Conservation (phyloP, 345 rosid species). For the Aquilaria yunnanensis region DNA sequence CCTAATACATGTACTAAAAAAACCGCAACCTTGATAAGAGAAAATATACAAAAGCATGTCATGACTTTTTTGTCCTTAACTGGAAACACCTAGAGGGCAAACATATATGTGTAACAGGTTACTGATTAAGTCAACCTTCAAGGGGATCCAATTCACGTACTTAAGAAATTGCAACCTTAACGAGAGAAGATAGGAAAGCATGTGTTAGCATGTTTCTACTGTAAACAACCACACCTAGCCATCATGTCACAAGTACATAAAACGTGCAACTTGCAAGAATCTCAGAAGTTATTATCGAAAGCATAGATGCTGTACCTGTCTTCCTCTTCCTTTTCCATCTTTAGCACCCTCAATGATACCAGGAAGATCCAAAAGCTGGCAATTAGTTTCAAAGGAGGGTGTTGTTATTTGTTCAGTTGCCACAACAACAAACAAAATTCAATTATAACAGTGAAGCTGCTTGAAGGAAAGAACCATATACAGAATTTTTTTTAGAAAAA, state of each 20-base stretch:
- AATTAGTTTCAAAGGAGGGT: slow-evolving; percentile 2
- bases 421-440: not conserved
- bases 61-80: no score
- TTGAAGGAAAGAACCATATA: not conserved
- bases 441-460: not conserved
- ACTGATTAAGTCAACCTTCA: no score
- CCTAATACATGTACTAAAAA: slow-evolving; percentile 4
- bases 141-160: no score
- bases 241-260: no score
- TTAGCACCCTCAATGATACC: slow-evolving; percentile 99
- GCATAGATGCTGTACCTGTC: slow-evolving; percentile 50
- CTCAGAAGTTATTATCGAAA: not conserved
- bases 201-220: not conserved
- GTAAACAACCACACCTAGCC: not conserved
- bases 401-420: no score
- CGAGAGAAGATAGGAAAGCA: no score
- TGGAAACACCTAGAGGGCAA: no score
- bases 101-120: no score
- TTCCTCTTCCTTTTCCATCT: slow-evolving; percentile 99
- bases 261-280: no score
- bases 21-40: not conserved
- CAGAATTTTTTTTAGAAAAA: not conserved
- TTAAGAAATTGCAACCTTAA: no score
- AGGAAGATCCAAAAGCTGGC: slow-evolving; percentile 92
- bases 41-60: no score